phyloP scores from a whole-genome alignment of 306 rosid genomes.

The Sechiopsis laciniata region DNA sequence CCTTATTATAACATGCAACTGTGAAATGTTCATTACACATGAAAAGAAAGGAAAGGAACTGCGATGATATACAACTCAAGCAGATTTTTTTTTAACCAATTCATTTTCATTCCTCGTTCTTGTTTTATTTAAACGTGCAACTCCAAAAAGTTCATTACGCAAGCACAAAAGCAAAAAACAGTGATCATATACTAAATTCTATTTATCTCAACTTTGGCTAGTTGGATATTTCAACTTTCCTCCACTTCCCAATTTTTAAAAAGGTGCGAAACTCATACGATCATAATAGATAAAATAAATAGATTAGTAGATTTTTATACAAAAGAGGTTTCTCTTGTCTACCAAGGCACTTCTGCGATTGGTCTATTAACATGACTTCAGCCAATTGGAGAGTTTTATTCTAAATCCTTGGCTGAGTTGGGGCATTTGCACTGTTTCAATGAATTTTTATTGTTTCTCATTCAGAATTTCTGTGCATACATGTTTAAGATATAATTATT shows the following conservation, averaged over 20 bases:
- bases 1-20: neutral
- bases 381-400: neutral
- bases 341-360: neutral
- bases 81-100: neutral
- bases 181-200: too few relatives aligned
- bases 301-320: too few relatives aligned
- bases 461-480: neutral
- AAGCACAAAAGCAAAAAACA: too few relatives aligned
- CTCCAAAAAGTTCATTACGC: too few relatives aligned
- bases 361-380: neutral
- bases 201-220: neutral
- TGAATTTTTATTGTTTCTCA: neutral
- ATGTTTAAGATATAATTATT: conserved; percentile 1
- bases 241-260: neutral
- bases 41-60: neutral
- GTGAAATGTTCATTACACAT: neutral
- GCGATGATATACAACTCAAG: neutral
- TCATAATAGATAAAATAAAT: too few relatives aligned
- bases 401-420: neutral
- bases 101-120: too few relatives aligned
- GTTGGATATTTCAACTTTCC: neutral
- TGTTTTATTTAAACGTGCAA: too few relatives aligned
- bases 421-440: neutral
- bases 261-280: too few relatives aligned
- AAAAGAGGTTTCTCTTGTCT: neutral